Evolutionary conservation across 768 basidiomycete genomes (phyloP), one percentile per base, ranked within the genome.

Genomic region (Trametes cinnabarina): DNA sequence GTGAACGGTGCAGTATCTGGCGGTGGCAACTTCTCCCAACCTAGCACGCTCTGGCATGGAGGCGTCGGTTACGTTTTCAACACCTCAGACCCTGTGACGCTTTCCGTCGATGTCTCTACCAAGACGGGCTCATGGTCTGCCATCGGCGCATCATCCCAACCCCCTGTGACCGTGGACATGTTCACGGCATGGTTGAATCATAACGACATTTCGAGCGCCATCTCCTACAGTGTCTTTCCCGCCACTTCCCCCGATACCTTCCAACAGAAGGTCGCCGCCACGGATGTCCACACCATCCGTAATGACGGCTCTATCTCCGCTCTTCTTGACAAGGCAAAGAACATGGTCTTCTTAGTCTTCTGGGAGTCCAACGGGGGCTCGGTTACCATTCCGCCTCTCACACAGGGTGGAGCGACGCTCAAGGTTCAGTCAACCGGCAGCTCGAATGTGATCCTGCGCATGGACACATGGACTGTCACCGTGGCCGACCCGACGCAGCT

Each of bases 401-500:
- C 54, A 42, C 15, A 52, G 26, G 62, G 51, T 28, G 63, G 53
- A n/a, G 68, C 74, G 28, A 63, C 74, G 30, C 65, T 72, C 23
- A 74, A 67, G 23, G 62, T 76, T 39, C 67, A 69, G 35, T 65
- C 77, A 4, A 76, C 73, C 42, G 77, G 72, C 4, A 79, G 77
- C 25, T 65, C 76, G 14, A 76, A 73, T 8, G 56, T 84, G 23
- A 77, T 83, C 11, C 76, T 79, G 56, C 69, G 74, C n/a, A 57
- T 76, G 34, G 61, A 69, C 17, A 72, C 73, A 3, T 76, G 80
- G 52, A 71, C 70, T 34, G 64, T 89, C 37, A 81, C 79, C 0
- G 76, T 86, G 14, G 80, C 86, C 1, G 87, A 89, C 66, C 87
- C 87, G 10, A 84, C 83, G 5, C 87, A 89, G 66, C 71, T 73